These are phyloP conservation scores for Clohesyomyces aquaticus DNA, from an alignment of 495 filamentous ascomycete species.

Conservation along the genomic window DNA sequence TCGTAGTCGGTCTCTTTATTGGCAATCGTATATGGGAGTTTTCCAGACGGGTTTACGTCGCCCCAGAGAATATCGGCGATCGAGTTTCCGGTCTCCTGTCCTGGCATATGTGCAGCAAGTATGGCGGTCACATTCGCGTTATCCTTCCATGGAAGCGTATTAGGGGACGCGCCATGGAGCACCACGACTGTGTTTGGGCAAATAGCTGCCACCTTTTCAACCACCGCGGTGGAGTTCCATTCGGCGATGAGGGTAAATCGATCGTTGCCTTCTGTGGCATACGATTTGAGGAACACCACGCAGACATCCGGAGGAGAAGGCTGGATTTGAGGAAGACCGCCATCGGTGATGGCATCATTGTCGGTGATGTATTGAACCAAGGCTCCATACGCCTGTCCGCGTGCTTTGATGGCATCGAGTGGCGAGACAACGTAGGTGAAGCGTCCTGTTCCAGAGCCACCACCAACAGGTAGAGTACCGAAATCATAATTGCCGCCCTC, in stretches of 20 bases:
- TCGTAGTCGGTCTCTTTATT: constrained; percentile 43
- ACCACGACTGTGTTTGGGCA: constrained; percentile 46
- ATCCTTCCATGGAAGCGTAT: constrained; percentile 39
- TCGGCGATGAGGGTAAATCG: constrained; percentile 54
- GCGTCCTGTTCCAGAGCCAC: constrained; percentile 60
- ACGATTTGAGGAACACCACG: constrained; percentile 62
- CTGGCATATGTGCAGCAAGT: constrained; percentile 43
- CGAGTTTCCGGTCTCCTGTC: constrained; percentile 40
- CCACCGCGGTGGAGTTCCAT: constrained; percentile 47
- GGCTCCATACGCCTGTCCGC: constrained; percentile 26
- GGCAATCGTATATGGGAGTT: constrained; percentile 42
- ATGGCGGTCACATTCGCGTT: constrained; percentile 49
- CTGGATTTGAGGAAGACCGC: constrained; percentile 42
- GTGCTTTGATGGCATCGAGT: constrained; percentile 59
- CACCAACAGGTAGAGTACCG: constrained; percentile 62
- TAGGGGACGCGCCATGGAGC: constrained; percentile 40
- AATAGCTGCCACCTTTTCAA: constrained; percentile 35
- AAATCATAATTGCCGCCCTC: constrained; percentile 56
- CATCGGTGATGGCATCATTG: constrained; percentile 46
- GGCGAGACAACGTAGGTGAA: constrained; percentile 60
- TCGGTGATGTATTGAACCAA: constrained; percentile 47
- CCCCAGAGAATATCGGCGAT: constrained; percentile 40
- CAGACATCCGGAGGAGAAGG: constrained; percentile 47
- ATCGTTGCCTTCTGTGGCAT: constrained; percentile 57
- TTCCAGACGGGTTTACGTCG: constrained; percentile 35